Conservation (phyloP, 805 yeast species). For the Kuraishia floccosa region DNA sequence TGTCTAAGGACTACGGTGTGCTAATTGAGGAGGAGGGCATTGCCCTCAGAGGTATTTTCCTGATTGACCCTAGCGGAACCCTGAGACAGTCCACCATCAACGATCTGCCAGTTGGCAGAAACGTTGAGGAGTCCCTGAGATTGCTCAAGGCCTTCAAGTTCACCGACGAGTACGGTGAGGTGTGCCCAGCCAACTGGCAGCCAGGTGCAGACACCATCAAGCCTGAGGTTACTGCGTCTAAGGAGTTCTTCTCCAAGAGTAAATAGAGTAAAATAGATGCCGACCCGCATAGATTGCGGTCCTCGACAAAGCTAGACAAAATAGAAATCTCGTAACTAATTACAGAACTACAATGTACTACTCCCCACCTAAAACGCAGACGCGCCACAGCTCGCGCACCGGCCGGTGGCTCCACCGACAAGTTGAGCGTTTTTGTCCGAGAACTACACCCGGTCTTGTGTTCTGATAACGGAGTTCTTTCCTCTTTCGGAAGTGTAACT, state of each 20-base stretch:
- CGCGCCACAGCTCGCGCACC: background rate
- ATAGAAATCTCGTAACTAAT: no score
- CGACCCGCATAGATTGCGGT: no score
- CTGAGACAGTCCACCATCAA: conserved; percentile 96
- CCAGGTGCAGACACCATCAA: conserved; percentile 90
- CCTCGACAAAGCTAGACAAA: no score
- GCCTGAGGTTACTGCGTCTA: conserved; percentile 68
- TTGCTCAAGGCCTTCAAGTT: conserved; percentile 98
- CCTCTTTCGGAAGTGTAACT: no score
- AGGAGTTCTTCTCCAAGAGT: conserved; percentile 65
- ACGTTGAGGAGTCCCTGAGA: conserved; percentile 96
- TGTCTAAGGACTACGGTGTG: conserved; percentile 95
- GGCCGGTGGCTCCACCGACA: no score
- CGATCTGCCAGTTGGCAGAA: conserved; percentile 99
- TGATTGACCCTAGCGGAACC: conserved; percentile 92
- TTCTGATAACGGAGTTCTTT: no score
- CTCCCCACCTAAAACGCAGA: background rate
- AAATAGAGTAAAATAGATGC: conserved; percentile 24
- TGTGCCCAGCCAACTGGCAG: conserved; percentile 99
- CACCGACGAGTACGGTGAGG: conserved; percentile 98
- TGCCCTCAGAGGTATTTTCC: conserved; percentile 95
- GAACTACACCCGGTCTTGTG: no score
- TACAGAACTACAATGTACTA: no score
- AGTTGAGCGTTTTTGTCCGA: no score
- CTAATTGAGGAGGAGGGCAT: conserved; percentile 93